A percentile compares a stretch with the other conserved stretches of the same genome.
Conservation (phyloP, 2,329 filamentous ascomycete genomes). For the Neocatenulostroma microsporum region DNA sequence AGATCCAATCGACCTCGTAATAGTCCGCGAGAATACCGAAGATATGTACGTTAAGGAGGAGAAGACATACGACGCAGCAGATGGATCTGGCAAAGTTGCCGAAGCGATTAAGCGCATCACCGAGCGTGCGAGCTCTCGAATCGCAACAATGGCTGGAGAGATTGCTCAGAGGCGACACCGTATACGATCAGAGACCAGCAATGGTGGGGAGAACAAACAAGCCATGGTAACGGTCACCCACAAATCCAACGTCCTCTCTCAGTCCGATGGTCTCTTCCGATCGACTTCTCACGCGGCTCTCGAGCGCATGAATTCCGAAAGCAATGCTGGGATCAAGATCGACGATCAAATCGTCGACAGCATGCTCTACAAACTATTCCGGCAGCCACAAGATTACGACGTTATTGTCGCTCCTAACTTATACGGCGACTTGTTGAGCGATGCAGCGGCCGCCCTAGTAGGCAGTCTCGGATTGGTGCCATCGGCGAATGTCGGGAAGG, state of each 20-base stretch:
- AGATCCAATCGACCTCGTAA: slow-evolving; percentile 77
- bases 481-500: slow-evolving; percentile 87
- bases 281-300: slow-evolving; percentile 68
- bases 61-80: slow-evolving; percentile 65
- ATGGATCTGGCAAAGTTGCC: slow-evolving; percentile 64
- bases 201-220: slow-evolving; percentile 56
- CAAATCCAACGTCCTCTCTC: slow-evolving; percentile 94
- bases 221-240: slow-evolving; percentile 93
- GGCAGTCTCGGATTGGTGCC: slow-evolving; percentile 88
- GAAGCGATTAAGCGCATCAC: slow-evolving; percentile 98
- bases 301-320: slow-evolving; percentile 47
- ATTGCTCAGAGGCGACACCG: slow-evolving; percentile 83
- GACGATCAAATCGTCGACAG: slow-evolving; percentile 99
- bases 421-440: slow-evolving; percentile 93
- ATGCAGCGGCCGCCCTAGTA: slow-evolving; percentile 89
- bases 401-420: slow-evolving; percentile 97
- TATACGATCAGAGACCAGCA: slow-evolving; percentile 59
- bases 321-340: slow-evolving; percentile 50
- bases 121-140: slow-evolving; percentile 73
- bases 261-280: slow-evolving; percentile 95
- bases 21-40: slow-evolving; percentile 97
- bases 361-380: slow-evolving; percentile 99
- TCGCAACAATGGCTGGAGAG: slow-evolving; percentile 87
- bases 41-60: slow-evolving; percentile 98
- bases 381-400: slow-evolving; percentile 89